Conservation (phyloP, 805 yeast genomes). For the Vanderwaltozyma tropicalis region DNA sequence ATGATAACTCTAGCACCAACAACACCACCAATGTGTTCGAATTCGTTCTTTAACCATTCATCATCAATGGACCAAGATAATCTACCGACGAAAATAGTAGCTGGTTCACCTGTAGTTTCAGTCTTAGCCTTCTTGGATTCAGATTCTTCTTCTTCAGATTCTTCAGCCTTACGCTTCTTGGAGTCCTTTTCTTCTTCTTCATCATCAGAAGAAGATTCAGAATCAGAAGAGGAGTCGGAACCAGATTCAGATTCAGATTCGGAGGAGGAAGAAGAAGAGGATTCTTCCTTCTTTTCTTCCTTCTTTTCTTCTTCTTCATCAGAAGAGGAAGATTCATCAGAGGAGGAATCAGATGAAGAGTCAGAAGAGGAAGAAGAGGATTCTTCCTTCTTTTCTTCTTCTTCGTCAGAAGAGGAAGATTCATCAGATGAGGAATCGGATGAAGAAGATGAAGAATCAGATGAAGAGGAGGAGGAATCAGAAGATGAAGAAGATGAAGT, state of each 20-base stretch:
- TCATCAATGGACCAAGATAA: slow-evolving; percentile 96
- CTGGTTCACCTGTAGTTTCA: slow-evolving; percentile 47
- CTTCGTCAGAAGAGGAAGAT: slow-evolving; percentile 6
- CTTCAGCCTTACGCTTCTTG: slow-evolving; percentile 30
- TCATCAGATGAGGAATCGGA: slow-evolving; percentile 10
- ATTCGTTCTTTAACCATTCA: slow-evolving; percentile 83
- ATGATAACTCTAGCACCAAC: slow-evolving; percentile 82
- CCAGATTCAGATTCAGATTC: slow-evolving; percentile 26
- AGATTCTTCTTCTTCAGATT: slow-evolving; percentile 22
- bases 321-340: slow-evolving; percentile 11
- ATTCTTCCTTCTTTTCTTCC: slow-evolving; percentile 8
- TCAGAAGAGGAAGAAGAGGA: slow-evolving; percentile 5
- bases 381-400: slow-evolving; percentile 6
- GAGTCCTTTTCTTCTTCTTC: slow-evolving; percentile 28
- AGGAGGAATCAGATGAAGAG: slow-evolving; percentile 8
- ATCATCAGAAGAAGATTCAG: slow-evolving; percentile 14
- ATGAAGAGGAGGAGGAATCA: slow-evolving; percentile 3
- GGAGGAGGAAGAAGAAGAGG: slow-evolving; percentile 22
- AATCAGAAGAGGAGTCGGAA: slow-evolving; percentile 32
- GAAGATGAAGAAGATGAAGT: slow-evolving; percentile 5
- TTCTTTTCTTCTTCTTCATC: slow-evolving; percentile 5
- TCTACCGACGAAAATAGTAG: slow-evolving; percentile 93
- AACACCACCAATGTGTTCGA: slow-evolving; percentile 75
- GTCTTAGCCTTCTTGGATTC: slow-evolving; percentile 46
- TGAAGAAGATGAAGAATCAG: slow-evolving; percentile 5